A percentile compares a stretch with the other conserved stretches of the same genome.
Evolutionary conservation across 2,329 filamentous ascomycete genomes (phyloP).

Genomic region (Fulvia fulva): DNA sequence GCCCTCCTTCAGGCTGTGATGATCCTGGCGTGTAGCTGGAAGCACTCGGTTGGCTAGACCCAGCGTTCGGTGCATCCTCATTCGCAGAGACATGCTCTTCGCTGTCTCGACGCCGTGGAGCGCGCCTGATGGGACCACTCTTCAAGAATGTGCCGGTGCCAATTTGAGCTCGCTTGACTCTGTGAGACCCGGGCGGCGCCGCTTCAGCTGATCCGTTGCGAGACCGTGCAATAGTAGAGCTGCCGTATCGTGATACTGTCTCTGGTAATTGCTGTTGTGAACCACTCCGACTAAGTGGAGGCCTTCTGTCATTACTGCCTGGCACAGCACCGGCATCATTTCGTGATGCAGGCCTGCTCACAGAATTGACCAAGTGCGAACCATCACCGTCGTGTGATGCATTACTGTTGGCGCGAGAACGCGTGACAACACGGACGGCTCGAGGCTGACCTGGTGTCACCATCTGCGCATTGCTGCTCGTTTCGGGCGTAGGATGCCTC

Average conservation of each 20-base stretch:
- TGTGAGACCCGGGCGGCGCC: constrained; percentile 65
- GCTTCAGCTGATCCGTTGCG: constrained; percentile 57
- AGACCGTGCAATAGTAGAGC: constrained; percentile 47
- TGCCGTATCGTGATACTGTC: constrained; percentile 39
- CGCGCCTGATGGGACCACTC: constrained; percentile 68
- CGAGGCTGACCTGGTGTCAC: constrained; percentile 37
- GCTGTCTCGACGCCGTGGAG: constrained; percentile 56
- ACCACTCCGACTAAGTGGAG: constrained; percentile 26
- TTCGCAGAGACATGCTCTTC: constrained; percentile 43
- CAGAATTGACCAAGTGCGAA: constrained; percentile 21
- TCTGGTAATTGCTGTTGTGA: constrained; percentile 48
- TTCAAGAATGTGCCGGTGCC: constrained; percentile 73
- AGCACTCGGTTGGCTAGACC: constrained; percentile 27
- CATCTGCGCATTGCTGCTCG: constrained; percentile 27
- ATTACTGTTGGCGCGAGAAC: constrained; percentile 32
- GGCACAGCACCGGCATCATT: constrained; percentile 17
- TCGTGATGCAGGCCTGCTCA: constrained; percentile 32
- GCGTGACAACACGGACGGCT: constrained; percentile 25
- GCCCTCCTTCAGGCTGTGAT: constrained; percentile 21
- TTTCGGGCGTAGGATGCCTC: constrained; percentile 33
- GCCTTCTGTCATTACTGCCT: constrained; percentile 19
- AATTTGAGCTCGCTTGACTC: constrained; percentile 72
- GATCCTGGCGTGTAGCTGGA: constrained; percentile 26
- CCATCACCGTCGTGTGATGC: constrained; percentile 32
- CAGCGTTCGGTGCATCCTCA: constrained; percentile 30